phyloP scores from a whole-genome alignment of 768 basidiomycete genomes.

The Mycena epipterygia region DNA sequence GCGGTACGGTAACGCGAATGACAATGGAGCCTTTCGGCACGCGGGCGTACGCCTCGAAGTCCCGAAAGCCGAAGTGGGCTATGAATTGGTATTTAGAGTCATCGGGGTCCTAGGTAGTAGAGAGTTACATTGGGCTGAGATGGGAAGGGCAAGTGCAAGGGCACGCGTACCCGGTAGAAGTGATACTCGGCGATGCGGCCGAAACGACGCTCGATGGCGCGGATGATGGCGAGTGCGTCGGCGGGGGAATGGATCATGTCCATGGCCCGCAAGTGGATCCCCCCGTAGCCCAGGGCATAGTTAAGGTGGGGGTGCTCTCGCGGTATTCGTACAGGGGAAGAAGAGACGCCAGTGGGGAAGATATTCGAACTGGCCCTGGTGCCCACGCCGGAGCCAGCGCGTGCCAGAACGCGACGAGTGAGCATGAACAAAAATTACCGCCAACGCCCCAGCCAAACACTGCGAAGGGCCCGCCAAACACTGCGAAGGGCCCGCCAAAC shows the following conservation, averaged over 20 bases:
- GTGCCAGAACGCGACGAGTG: slow-evolving; percentile 12
- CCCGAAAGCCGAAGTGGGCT: slow-evolving; percentile 14
- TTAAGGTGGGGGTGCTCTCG: slow-evolving; percentile 2
- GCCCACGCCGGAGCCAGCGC: no score
- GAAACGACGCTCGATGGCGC: slow-evolving; percentile 61
- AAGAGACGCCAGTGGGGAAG: no score
- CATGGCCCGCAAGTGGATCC: slow-evolving; percentile 57
- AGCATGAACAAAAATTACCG: slow-evolving; percentile 1
- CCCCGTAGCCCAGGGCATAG: slow-evolving; percentile 37
- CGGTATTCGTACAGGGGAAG: no score
- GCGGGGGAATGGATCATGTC: slow-evolving; percentile 58
- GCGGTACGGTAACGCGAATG: neutral
- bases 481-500: no score
- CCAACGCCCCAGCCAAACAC: no score
- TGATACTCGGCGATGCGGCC: slow-evolving; percentile 26
- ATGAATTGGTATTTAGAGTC: neutral
- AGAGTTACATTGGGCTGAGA: neutral
- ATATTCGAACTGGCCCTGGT: no score
- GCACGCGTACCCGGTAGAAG: slow-evolving; percentile 4
- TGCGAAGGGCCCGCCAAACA: no score
- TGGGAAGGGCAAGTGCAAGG: neutral
- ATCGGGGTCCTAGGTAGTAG: slow-evolving; percentile 1
- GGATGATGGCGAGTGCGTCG: slow-evolving; percentile 66
- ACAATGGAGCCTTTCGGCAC: neutral
- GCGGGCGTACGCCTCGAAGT: slow-evolving; percentile 23